Conservation (phyloP, 371 early-diverging fungal genomes). For the Syncephalastrum monosporum region DNA sequence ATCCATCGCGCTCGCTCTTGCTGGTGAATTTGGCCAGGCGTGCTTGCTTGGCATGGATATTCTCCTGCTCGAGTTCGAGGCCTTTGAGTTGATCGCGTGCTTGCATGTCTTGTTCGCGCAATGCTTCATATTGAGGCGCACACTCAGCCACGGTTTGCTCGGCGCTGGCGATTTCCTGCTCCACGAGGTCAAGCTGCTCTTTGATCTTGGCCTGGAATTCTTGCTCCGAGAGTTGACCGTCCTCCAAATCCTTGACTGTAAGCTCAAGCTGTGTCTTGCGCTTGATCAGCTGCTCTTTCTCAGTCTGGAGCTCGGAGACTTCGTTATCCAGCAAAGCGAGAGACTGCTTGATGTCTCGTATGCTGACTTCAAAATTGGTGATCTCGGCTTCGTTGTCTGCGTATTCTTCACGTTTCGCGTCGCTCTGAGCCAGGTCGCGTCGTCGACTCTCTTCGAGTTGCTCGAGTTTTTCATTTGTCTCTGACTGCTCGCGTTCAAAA, state of each 20-base stretch:
- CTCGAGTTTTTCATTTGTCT: conserved; percentile 74
- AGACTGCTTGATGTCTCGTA: conserved; percentile 44
- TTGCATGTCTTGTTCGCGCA: conserved; percentile 38
- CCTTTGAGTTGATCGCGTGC: conserved; percentile 18
- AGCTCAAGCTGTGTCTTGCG: conserved; percentile 58
- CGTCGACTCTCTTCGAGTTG: conserved; percentile 62
- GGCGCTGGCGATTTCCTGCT: conserved; percentile 58
- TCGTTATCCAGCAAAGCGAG: conserved; percentile 52
- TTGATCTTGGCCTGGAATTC: conserved; percentile 32
- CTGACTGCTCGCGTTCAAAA: conserved; percentile 83
- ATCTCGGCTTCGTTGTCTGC: conserved; percentile 34
- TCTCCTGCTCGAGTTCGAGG: conserved; percentile 50
- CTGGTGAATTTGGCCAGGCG: conserved; percentile 73
- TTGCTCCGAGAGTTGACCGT: conserved; percentile 42
- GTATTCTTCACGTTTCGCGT: conserved; percentile 35
- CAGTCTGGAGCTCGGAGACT: conserved; percentile 57
- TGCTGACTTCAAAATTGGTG: conserved; percentile 37
- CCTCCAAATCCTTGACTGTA: conserved; percentile 54
- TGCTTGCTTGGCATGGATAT: conserved; percentile 82
- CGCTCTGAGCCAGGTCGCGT: conserved; percentile 42
- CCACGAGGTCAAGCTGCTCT: conserved; percentile 44
- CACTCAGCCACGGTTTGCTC: conserved; percentile 52
- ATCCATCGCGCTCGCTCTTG: conserved; percentile 73
- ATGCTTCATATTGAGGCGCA: conserved; percentile 53
- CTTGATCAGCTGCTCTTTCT: conserved; percentile 54